Evolutionary conservation across 352 stramenopile genomes (phyloP), one percentile per base, ranked within the genome.

Genomic region (Globisporangium recalcitrans): DNA sequence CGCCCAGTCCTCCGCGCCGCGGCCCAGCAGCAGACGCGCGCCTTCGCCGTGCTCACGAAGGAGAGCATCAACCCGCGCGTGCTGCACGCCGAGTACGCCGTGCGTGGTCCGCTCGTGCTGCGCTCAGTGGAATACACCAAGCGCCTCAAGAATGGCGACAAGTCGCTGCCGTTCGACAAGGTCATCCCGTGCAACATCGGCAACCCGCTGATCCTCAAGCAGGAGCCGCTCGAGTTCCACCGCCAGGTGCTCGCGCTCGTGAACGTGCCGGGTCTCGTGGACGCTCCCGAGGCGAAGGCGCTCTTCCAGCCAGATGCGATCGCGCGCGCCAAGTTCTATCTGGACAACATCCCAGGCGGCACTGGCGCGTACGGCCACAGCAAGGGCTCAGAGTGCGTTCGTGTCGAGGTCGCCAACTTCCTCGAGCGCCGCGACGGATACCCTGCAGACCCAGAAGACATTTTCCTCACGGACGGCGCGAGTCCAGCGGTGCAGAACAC

Each of bases 171-270:
- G 14, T 95, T 95, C 70, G 90, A 98, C 76, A 86, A 97, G 64
- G 95, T 99, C 69, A 95, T 99, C 63, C 97, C 95, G 69, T 98
- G 93, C 78, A 99, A 99, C 80, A 98, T 99, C 69, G 97, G 97
- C 59, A 99, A 99, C 80, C 97, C 97, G 44, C 96, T 98, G 54
- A 91, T 96, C 29, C 87, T 99, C 31, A 89, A 96, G 62, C 96
- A 99, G 75, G 70, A 93, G 78, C 91, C 95, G 7, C 91, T 98
- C 54, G 96, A 95, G 56, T 98, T 98, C 74, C 79, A 94, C 62
- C 83, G 94, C 29, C 82, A 98, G 71, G 93, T 98, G 52, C 73
- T 98, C 46, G 86, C 91, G 56, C 82, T 97, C 46, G 78, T 96
- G 13, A 95, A 95, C 56, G 82, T 96, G 31, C 93, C 91, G 0